Evolutionary conservation across 257 asterid species (phyloP).

Genomic region (Vinca minor): DNA sequence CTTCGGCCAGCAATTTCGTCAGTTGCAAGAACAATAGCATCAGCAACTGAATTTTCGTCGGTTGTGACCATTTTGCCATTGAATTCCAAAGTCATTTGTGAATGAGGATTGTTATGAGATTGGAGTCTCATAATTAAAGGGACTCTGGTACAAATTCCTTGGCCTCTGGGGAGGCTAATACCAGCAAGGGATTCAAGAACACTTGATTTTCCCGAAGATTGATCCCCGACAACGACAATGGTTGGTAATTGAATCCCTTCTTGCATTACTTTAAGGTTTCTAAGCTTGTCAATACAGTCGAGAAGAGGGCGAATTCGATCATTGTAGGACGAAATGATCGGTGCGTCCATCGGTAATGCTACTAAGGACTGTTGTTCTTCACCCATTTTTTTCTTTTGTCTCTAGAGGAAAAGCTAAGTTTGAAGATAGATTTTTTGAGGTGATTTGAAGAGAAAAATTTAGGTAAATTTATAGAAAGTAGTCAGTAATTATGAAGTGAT

Average conservation of each 20-base stretch:
- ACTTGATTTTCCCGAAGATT: conserved; percentile 16
- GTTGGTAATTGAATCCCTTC: conserved; percentile 21
- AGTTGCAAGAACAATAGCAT: conserved; percentile 3
- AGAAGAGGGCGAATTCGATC: conserved; percentile 4
- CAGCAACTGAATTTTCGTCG: not conserved
- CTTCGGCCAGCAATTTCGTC: conserved; percentile 12
- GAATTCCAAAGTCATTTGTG: conserved; percentile 3
- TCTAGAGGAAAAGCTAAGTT: too few species aligned
- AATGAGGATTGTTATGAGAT: not conserved
- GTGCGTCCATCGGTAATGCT: not conserved
- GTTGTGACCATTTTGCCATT: not conserved
- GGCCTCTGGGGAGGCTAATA: conserved; percentile 18
- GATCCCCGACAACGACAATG: conserved; percentile 21
- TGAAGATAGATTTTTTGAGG: too few species aligned
- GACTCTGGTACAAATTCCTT: conserved; percentile 16
- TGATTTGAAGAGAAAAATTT: too few species aligned
- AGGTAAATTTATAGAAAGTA: too few species aligned
- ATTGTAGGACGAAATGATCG: conserved; percentile 2
- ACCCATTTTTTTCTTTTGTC: too few species aligned
- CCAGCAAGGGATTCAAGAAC: conserved; percentile 17
- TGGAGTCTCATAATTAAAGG: conserved; percentile 21
- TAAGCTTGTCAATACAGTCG: conserved; percentile 8
- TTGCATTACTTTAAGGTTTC: conserved; percentile 15
- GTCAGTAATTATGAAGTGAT: too few species aligned
- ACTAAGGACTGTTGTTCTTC: too few species aligned